Evolutionary conservation across 1,139 yeast species (phyloP), one percentile per base, ranked within the genome.

Genomic region (Sugiyamaella novakii): DNA sequence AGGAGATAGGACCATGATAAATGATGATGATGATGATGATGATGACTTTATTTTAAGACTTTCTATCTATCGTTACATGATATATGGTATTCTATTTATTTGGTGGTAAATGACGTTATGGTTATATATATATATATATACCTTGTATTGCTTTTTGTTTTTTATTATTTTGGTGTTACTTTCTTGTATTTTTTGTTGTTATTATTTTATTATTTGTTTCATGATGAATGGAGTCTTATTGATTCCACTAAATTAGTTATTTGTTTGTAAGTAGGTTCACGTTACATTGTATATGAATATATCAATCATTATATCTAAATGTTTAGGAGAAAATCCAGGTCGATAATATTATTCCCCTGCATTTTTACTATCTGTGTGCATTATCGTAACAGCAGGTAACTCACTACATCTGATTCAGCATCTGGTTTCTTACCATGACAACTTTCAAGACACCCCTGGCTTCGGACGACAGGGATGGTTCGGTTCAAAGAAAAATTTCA

Each of bases 21-120:
- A 22, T 22, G 5, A 22, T 6, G 25, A 22, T 8, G 25, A 22
- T 22, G 8, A 22, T 22, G 25, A 22, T 22, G 25, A 22, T 22
- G 25, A 22, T 22, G 25, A 22, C n/a, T n/a, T n/a, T n/a, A n/a
- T n/a, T n/a, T n/a, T n/a, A n/a, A n/a, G n/a, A n/a, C n/a, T n/a
- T n/a, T n/a, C n/a, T n/a, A n/a, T n/a, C n/a, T 14, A 17, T 28
- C 25, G 31, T 15, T 15, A 24, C 37, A 21, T 30, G 35, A 38
- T 37, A 25, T 33, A 36, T 37, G 34, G 33, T 28, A 14, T 14
- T 28, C 19, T 36, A 35, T 43, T 35, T 43, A 43, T 36, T 27
- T 36, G 28, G 17, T 42, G 39, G 31, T 35, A 27, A 29, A 35
- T 43, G 42, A 43, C 40, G 21, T 28, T 43, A 41, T 33, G n/a